Conservation (phyloP, 1,284 basidiomycete species). For the Coniophora puteana region DNA sequence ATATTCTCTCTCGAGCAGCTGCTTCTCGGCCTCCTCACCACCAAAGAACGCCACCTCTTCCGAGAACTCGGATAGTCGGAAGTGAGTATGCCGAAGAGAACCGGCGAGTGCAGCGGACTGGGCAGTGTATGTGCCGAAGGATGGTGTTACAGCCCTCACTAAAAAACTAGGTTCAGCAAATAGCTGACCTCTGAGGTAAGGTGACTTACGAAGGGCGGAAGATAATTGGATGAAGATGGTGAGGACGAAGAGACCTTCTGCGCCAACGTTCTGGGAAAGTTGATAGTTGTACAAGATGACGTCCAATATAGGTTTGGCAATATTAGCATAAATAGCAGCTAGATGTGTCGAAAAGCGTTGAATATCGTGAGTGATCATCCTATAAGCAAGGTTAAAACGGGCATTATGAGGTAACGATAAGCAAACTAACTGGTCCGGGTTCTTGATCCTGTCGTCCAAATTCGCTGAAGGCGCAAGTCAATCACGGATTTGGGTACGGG, state of each 20-base stretch:
- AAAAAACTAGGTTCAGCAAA: conserved; percentile 11
- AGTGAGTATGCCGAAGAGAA: conserved; percentile 87
- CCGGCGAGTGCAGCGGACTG: conserved; percentile 86
- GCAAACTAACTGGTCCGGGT: conserved; percentile 77
- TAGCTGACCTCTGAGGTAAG: neutral
- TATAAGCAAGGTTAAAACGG: conserved; percentile 29
- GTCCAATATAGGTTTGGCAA: conserved; percentile 92
- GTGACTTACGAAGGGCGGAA: conserved; percentile 68
- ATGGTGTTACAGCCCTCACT: conserved; percentile 89
- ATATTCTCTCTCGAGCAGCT: conserved; percentile 90
- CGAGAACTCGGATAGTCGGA: conserved; percentile 88
- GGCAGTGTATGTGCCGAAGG: conserved; percentile 90
- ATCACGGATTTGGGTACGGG: conserved; percentile 2
- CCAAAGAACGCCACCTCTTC: conserved; percentile 95
- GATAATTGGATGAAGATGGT: conserved; percentile 84
- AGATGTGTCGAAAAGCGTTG: conserved; percentile 90
- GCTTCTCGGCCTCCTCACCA: conserved; percentile 90
- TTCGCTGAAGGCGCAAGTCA: conserved; percentile 51
- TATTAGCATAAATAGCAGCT: conserved; percentile 91
- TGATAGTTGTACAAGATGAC: conserved; percentile 97
- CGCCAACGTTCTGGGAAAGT: conserved; percentile 90
- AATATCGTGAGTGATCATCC: conserved; percentile 95
- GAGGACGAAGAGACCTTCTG: conserved; percentile 86
- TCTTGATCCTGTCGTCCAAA: conserved; percentile 93
- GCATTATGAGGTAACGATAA: no score